phyloP scores from a whole-genome alignment of 2,329 filamentous ascomycete genomes.

The Torrubiellomyces zombiae region DNA sequence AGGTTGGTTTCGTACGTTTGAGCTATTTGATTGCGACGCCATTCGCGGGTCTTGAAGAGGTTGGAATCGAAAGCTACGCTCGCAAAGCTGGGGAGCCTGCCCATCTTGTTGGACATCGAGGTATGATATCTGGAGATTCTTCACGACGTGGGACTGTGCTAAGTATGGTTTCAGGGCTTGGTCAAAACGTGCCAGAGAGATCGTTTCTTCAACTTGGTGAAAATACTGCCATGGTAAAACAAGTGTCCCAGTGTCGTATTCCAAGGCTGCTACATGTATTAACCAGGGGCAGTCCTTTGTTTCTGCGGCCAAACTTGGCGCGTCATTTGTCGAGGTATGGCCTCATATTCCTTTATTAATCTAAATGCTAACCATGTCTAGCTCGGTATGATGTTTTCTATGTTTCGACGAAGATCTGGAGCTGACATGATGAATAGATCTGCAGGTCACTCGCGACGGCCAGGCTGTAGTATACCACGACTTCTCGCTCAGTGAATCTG shows the following conservation, averaged over 20 bases:
- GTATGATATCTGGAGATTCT: constrained; percentile 6
- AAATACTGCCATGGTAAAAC: constrained; percentile 13
- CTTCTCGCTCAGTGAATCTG: constrained; percentile 23
- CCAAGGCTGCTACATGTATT: too few relatives aligned
- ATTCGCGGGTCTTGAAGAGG: constrained; percentile 5
- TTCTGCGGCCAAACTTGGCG: constrained; percentile 16
- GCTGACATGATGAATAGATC: constrained; percentile 15
- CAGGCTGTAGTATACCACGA: constrained; percentile 24
- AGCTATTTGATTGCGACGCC: constrained; percentile 14
- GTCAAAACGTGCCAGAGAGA: constrained; percentile 2
- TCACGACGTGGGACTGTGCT: not conserved
- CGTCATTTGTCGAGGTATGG: constrained; percentile 17
- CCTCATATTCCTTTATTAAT: not conserved
- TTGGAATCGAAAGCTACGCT: not conserved
- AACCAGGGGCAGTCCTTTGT: constrained; percentile 13
- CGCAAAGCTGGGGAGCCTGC: constrained; percentile 1
- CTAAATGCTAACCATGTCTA: too few relatives aligned
- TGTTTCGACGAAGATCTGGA: too few relatives aligned
- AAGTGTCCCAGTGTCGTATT: not conserved
- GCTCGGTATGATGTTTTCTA: too few relatives aligned
- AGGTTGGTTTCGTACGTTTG: constrained; percentile 16
- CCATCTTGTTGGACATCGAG: constrained; percentile 17
- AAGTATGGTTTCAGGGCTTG: constrained; percentile 1
- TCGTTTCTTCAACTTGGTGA: constrained; percentile 19
- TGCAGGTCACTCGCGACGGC: constrained; percentile 23